These are phyloP conservation scores for Naganishia sp. DNA, from an alignment of 1,284 basidiomycete species.

Conservation along the genomic window DNA sequence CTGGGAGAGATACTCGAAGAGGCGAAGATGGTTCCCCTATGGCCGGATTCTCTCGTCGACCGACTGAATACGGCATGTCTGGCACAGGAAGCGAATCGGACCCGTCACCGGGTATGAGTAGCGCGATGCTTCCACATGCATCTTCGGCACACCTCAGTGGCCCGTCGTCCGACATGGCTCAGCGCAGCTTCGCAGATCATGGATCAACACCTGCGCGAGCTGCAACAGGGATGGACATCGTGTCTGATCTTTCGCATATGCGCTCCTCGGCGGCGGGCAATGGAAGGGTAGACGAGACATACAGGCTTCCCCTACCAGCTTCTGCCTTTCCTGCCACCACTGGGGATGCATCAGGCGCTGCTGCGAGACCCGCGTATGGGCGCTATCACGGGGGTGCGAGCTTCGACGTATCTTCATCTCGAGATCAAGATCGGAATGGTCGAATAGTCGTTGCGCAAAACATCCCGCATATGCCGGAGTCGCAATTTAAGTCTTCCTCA, in stretches of 20 bases:
- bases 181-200: constrained; percentile 1
- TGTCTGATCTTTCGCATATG: constrained; percentile 21
- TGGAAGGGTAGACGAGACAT: constrained; percentile 6
- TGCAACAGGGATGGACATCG: constrained; percentile 23
- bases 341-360: not conserved
- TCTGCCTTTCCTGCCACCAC: constrained; percentile 4
- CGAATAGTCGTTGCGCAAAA: not conserved
- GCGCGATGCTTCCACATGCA: not conserved
- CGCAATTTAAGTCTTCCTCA: constrained; percentile 2
- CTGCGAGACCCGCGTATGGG: not conserved
- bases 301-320: constrained; percentile 3
- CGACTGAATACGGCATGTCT: constrained; percentile 19
- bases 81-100: constrained; percentile 15
- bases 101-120: not conserved
- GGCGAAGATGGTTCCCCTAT: constrained; percentile 6
- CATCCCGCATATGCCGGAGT: not conserved
- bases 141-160: not conserved
- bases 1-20: not conserved
- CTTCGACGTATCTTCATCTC: constrained; percentile 1
- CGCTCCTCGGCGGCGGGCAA: not conserved
- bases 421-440: constrained; percentile 16
- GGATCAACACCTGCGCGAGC: constrained; percentile 20
- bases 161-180: not conserved
- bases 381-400: constrained; percentile 4
- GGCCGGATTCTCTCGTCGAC: not conserved